phyloP scores from a whole-genome alignment of 2,329 filamentous ascomycete species.

The Phaeosphaeriaceae sp. region DNA sequence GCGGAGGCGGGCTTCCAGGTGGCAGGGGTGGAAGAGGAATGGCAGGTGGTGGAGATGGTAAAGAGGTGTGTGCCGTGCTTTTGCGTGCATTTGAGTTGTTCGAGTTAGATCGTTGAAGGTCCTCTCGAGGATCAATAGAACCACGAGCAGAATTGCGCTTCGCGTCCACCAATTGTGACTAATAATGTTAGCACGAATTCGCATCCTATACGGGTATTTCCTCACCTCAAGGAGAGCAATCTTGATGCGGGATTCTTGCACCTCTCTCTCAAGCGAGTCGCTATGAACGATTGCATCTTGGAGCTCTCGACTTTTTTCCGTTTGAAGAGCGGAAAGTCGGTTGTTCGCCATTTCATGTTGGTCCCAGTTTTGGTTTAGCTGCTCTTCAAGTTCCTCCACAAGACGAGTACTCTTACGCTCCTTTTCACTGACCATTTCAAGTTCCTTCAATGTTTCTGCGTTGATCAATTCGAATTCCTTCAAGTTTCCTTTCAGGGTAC shows the following conservation, averaged over 20 bases:
- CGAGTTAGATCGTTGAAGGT: constrained; percentile 63
- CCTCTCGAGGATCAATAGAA: constrained; percentile 53
- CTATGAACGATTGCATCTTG: constrained; percentile 50
- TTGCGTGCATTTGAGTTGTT: constrained; percentile 78
- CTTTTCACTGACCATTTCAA: constrained; percentile 63
- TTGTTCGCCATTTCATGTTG: constrained; percentile 86
- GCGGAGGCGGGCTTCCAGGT: constrained; percentile 48
- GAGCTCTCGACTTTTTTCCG: constrained; percentile 52
- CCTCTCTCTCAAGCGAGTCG: constrained; percentile 60
- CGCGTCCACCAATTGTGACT: constrained; percentile 68
- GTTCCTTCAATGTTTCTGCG: constrained; percentile 63
- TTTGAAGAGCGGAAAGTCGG: constrained; percentile 73
- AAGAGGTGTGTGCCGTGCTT: constrained; percentile 78
- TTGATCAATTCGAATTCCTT: constrained; percentile 57
- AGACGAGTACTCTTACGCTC: constrained; percentile 92
- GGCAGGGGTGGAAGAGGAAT: constrained; percentile 96
- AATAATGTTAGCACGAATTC: constrained; percentile 32
- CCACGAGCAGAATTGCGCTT: constrained; percentile 57
- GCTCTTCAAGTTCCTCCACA: constrained; percentile 95
- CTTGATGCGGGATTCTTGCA: constrained; percentile 80
- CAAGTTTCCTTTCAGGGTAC: constrained; percentile 52
- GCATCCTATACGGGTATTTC: not conserved
- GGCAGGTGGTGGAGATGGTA: constrained; percentile 92
- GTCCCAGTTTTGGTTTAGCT: constrained; percentile 93
- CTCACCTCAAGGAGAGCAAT: constrained; percentile 79